A percentile compares a stretch with the other conserved stretches of the same genome.
These are phyloP conservation scores for Alternaria hordeiaustralica DNA, from an alignment of 2,329 filamentous ascomycete species.

Conservation along the genomic window DNA sequence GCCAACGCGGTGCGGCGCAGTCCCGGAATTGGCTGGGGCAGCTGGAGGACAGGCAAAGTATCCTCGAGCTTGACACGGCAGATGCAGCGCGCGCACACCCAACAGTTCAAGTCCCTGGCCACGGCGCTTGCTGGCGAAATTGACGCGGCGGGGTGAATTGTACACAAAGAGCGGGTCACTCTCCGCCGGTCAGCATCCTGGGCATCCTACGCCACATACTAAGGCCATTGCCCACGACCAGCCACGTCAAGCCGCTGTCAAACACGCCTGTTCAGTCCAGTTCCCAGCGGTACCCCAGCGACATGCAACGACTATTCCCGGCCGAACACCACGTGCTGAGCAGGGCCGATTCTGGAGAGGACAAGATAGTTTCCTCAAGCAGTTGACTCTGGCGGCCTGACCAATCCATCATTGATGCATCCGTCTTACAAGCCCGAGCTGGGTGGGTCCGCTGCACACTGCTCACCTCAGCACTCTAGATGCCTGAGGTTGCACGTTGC, in stretches of 20 bases:
- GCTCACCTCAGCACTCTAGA: constrained; percentile 17
- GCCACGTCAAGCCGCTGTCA: constrained; percentile 7
- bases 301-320: background rate
- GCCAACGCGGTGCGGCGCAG: constrained; percentile 21
- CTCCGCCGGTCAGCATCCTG: constrained; percentile 14
- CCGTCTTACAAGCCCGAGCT: constrained; percentile 9
- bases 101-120: background rate
- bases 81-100: background rate
- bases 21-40: constrained; percentile 7
- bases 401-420: background rate
- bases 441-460: constrained; percentile 1
- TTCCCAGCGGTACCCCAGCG: background rate
- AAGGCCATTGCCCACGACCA: background rate
- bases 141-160: constrained; percentile 18
- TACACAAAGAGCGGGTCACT: constrained; percentile 14
- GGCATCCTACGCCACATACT: background rate
- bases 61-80: constrained; percentile 1
- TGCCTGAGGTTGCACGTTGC: constrained; percentile 11
- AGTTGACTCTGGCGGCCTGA: background rate
- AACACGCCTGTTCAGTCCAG: background rate
- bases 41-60: background rate
- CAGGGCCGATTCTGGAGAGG: background rate
- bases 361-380: constrained; percentile 1
- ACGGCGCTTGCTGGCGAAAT: constrained; percentile 7
- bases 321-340: constrained; percentile 10